Percentiles rank a stretch among this genome's conserved stretches.
Evolutionary conservation across 2,329 filamentous ascomycete genomes (phyloP).

Genomic region (Aspergillus texensis): DNA sequence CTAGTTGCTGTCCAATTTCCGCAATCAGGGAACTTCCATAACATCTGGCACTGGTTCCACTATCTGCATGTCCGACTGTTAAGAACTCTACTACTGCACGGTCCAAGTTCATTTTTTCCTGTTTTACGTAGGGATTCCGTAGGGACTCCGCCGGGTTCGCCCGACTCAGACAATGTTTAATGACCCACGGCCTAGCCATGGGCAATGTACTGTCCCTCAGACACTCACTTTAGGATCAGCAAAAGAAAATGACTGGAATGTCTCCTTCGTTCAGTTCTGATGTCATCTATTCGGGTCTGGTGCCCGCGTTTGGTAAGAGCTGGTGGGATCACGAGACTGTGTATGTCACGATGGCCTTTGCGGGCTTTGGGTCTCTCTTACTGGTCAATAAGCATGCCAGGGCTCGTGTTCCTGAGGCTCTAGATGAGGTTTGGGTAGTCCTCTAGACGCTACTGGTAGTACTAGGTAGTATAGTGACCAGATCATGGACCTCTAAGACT

Average conservation of each 20-base stretch:
- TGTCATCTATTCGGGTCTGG: background rate
- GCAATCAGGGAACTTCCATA: constrained; percentile 9
- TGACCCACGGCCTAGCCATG: background rate
- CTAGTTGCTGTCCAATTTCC: constrained; percentile 18
- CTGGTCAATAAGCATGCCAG: too few species aligned
- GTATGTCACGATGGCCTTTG: background rate
- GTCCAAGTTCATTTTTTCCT: background rate
- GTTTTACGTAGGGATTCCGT: background rate
- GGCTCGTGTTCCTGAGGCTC: too few species aligned
- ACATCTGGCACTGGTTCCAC: background rate
- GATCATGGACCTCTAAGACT: background rate
- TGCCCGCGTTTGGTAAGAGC: background rate
- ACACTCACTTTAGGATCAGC: background rate
- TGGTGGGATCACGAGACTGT: background rate
- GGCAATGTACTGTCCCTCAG: background rate
- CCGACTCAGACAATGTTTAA: background rate
- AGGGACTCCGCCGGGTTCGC: background rate
- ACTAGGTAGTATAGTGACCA: background rate
- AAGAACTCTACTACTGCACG: background rate
- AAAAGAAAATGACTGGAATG: background rate
- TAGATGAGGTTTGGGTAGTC: background rate
- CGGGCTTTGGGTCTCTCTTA: background rate
- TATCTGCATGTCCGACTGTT: background rate
- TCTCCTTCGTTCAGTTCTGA: background rate
- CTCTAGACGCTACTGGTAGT: background rate